These are phyloP conservation scores for Pythium phragmiticola DNA, from an alignment of 352 stramenopile species.

Conservation along the genomic window DNA sequence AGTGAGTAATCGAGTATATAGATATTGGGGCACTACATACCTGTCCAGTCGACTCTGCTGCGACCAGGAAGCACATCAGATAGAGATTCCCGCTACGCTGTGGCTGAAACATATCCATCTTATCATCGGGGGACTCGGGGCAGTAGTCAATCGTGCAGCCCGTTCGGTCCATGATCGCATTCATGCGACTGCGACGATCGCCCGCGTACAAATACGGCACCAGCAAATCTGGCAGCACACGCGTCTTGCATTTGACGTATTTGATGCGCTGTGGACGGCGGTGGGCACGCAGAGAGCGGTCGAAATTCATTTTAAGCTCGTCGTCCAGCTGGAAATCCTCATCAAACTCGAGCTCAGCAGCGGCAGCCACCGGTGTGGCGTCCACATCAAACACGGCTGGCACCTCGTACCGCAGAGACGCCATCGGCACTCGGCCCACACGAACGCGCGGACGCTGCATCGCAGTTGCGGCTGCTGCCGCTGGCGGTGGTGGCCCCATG, in stretches of 20 bases:
- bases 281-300: conserved; percentile 10
- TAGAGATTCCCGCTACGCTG: conserved; percentile 24
- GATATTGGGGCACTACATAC: conserved; percentile 12
- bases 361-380: not conserved
- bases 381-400: conserved; percentile 7
- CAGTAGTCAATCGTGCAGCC: conserved; percentile 69
- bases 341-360: conserved; percentile 3
- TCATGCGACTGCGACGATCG: conserved; percentile 44
- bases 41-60: conserved; percentile 36
- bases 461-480: not conserved
- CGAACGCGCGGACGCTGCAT: conserved; percentile 1
- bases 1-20: not conserved
- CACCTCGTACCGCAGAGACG: conserved; percentile 1
- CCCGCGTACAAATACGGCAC: conserved; percentile 63
- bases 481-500: not conserved
- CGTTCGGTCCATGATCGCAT: conserved; percentile 44
- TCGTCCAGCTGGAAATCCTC: conserved; percentile 24
- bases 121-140: conserved; percentile 50
- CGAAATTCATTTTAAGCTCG: conserved; percentile 25
- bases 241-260: conserved; percentile 54
- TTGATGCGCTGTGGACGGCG: conserved; percentile 49
- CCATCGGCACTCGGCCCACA: not conserved
- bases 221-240: conserved; percentile 49
- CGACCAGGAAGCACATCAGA: conserved; percentile 64
- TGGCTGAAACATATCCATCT: conserved; percentile 29